Conservation (phyloP, 495 filamentous ascomycete species). For the Opeltia flavorubescens region DNA sequence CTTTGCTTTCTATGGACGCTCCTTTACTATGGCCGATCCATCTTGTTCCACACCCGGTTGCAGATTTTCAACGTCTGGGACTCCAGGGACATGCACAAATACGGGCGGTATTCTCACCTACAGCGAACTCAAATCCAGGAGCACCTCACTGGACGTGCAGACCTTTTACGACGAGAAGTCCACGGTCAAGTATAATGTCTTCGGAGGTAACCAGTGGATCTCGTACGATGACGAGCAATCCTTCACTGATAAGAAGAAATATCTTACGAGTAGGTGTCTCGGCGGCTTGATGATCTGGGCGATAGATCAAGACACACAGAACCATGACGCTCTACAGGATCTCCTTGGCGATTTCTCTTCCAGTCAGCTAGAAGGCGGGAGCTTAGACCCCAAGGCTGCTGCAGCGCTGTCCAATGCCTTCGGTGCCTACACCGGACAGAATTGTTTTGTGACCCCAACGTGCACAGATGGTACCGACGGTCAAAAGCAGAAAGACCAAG, state of each 20-base stretch:
- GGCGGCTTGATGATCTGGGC: conserved; percentile 21
- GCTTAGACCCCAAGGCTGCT: conserved; percentile 1
- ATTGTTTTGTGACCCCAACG: conserved; percentile 17
- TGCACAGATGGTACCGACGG: conserved; percentile 15
- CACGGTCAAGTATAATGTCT: conserved; percentile 18
- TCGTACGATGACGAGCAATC: conserved; percentile 20
- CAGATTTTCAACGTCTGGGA: conserved; percentile 14
- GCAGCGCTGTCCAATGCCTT: conserved; percentile 7
- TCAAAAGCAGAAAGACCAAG: conserved; percentile 11
- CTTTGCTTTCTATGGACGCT: conserved; percentile 40
- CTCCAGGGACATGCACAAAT: conserved; percentile 20
- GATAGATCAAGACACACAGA: conserved; percentile 15
- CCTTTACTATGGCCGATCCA: conserved; percentile 19
- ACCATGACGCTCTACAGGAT: conserved; percentile 11
- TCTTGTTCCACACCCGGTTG: conserved; percentile 21
- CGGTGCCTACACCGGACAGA: conserved; percentile 16
- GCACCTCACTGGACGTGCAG: conserved; percentile 6
- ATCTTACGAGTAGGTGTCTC: conserved; percentile 11
- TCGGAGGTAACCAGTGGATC: conserved; percentile 18
- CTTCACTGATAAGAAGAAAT: conserved; percentile 11
- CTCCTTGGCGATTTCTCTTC: conserved; percentile 10
- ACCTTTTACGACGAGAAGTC: conserved; percentile 13
- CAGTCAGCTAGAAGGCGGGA: conserved; percentile 5
- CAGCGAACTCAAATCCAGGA: conserved; percentile 16
- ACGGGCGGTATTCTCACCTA: conserved; percentile 19